Percentiles rank a stretch among this genome's conserved stretches.
Evolutionary conservation across 345 rosid genomes (phyloP).

Genomic region (Clarkia xantiana): DNA sequence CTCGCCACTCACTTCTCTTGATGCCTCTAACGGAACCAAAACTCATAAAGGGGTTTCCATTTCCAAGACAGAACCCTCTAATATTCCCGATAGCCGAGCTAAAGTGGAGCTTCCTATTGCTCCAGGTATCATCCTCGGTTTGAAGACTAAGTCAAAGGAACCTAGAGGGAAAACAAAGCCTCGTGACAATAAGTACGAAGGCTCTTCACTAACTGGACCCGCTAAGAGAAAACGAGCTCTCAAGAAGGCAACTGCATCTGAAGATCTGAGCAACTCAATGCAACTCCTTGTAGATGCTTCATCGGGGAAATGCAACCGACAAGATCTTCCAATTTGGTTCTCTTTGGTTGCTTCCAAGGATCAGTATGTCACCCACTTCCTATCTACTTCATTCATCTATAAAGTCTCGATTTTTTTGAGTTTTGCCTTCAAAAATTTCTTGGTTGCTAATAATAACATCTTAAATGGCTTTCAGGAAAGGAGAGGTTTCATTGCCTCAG

Average conservation of each 20-base stretch:
- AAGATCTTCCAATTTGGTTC: constrained; percentile 53
- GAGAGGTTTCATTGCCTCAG: constrained; percentile 47
- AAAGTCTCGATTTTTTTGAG: background rate
- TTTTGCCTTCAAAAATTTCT: constrained; percentile 1
- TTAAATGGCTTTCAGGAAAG: constrained; percentile 38
- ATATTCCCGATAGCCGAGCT: constrained; percentile 14
- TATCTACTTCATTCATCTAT: background rate
- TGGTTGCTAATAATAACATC: constrained; percentile 9
- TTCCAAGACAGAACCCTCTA: constrained; percentile 19
- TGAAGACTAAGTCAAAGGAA: constrained; percentile 31
- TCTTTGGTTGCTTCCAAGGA: constrained; percentile 52
- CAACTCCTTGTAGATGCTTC: constrained; percentile 32
- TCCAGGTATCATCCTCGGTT: constrained; percentile 14
- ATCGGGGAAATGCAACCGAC: constrained; percentile 21
- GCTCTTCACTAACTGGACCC: constrained; percentile 20
- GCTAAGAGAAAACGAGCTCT: constrained; percentile 20
- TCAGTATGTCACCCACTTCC: constrained; percentile 32
- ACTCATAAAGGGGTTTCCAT: constrained; percentile 25
- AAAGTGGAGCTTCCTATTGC: constrained; percentile 17
- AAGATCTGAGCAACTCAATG: constrained; percentile 20
- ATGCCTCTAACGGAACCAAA: constrained; percentile 52
- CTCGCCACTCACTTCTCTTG: constrained; percentile 42
- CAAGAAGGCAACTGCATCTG: constrained; percentile 25
- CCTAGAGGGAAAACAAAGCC: constrained; percentile 20
- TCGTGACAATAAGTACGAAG: constrained; percentile 27